phyloP scores from a whole-genome alignment of 371 early-diverging fungal species.

The Actinomucor elegans region DNA sequence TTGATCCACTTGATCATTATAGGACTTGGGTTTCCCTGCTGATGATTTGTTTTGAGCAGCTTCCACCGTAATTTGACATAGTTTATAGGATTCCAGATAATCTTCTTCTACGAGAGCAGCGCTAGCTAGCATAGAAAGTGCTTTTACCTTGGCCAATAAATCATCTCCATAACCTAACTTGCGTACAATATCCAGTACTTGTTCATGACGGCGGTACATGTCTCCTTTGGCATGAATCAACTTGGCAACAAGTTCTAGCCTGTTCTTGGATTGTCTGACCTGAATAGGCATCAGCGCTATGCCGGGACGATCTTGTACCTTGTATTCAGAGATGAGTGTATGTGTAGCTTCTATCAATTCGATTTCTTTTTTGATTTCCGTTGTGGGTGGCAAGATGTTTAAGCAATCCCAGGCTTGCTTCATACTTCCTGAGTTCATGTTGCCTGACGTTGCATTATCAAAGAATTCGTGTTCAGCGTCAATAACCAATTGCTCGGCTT shows the following conservation, averaged over 20 bases:
- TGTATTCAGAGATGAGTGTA: conserved; percentile 58
- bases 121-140: conserved; percentile 57
- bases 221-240: conserved; percentile 53
- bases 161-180: conserved; percentile 60
- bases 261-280: conserved; percentile 64
- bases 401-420: conserved; percentile 78
- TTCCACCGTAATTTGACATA: conserved; percentile 52
- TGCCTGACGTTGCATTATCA: conserved; percentile 75
- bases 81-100: conserved; percentile 44
- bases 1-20: conserved; percentile 51
- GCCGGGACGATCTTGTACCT: conserved; percentile 51
- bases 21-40: conserved; percentile 26
- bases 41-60: conserved; percentile 24
- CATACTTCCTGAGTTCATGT: conserved; percentile 66
- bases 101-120: conserved; percentile 62
- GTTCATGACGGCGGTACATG: conserved; percentile 48
- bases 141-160: conserved; percentile 47
- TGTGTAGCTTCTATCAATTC: conserved; percentile 78
- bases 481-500: conserved; percentile 65
- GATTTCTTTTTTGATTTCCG: conserved; percentile 61
- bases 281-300: conserved; percentile 74
- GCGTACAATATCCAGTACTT: conserved; percentile 59
- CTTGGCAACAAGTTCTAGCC: conserved; percentile 64
- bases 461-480: conserved; percentile 75
- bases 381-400: conserved; percentile 62